Base-by-base conservation (phyloP, 805 yeast species). In the Kregervanrija delftensis region DNA sequence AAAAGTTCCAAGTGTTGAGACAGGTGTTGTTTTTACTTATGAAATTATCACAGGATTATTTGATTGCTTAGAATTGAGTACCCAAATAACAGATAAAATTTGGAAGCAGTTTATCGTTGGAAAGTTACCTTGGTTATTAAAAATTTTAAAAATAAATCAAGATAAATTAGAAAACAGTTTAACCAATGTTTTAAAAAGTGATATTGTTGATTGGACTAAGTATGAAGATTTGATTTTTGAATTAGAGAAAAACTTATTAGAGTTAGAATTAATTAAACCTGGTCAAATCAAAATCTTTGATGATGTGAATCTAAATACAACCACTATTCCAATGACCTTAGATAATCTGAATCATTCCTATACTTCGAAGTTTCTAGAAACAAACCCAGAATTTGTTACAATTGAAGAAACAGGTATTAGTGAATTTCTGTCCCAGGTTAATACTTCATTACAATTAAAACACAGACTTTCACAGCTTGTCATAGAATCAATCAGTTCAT, bases 391-490 rank as follows among this genome's bases (percentile, higher is more conserved):
- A 45, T 71, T 73, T 49, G 67, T 67, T 2, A 60, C 76, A 0
- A 60, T 71, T 30, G 74, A 81, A 39, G 79, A 75, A 46, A 76
- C 86, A 8, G 68, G 75, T 41, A 57, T 84, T 59, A 44, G 70
- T 49, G 68, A 73, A 53, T 62, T 83, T 64, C 46, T 85, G 48
- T 55, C 60, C 45, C 52, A 71, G 58, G 65, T 83, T 64, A 62
- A 65, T 13, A 61, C 61, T 48, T 55, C 77, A 63, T 62, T 81
- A 49, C 66, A 74, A 41, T 52, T 73, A 42, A 54, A 71, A 63
- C 60, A 73, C 55, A 53, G 42, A 15, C 56, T 74, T 50, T 55
- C 83, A 51, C 40, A 65, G 3, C 52, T 65, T 1, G 51, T 75
- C 1, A 39, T 61, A 3, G 45, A 52, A 3, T 53, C 70, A 1